These are phyloP conservation scores for Puccinia triticina DNA, from an alignment of 1,284 basidiomycete species.

Conservation along the genomic window DNA sequence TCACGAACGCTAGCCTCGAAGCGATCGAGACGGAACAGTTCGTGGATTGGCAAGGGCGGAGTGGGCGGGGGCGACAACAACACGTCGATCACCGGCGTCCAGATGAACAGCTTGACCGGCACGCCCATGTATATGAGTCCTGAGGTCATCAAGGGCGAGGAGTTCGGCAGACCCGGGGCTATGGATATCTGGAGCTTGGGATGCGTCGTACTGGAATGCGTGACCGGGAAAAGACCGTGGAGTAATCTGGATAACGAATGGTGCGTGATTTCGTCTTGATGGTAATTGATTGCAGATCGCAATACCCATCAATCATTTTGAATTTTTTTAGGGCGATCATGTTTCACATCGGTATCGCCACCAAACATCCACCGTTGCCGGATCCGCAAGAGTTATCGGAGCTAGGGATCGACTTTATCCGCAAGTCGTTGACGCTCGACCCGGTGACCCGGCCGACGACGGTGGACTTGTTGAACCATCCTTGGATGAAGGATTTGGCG, in stretches of 20 bases:
- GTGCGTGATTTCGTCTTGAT: slow-evolving; percentile 64
- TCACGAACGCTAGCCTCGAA: slow-evolving; percentile 75
- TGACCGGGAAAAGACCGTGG: slow-evolving; percentile 96
- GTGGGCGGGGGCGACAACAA: slow-evolving; percentile 57
- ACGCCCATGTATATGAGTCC: slow-evolving; percentile 99
- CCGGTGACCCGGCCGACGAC: slow-evolving; percentile 82
- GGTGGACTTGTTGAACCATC: slow-evolving; percentile 79
- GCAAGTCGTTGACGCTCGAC: slow-evolving; percentile 86
- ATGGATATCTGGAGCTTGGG: slow-evolving; percentile 99
- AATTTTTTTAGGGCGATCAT: slow-evolving; percentile 78
- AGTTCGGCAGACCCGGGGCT: slow-evolving; percentile 78
- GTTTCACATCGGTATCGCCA: slow-evolving; percentile 98
- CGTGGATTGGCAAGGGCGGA: slow-evolving; percentile 52
- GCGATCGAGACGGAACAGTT: slow-evolving; percentile 61
- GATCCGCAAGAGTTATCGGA: slow-evolving; percentile 86
- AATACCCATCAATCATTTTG: neutral
- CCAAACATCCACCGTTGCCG: slow-evolving; percentile 92
- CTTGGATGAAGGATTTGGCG: slow-evolving; percentile 70
- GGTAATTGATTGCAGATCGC: slow-evolving; percentile 2
- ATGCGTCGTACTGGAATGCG: slow-evolving; percentile 93
- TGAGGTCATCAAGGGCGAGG: slow-evolving; percentile 84
- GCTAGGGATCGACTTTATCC: slow-evolving; percentile 90
- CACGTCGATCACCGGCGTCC: slow-evolving; percentile 50
- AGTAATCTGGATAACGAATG: slow-evolving; percentile 99
- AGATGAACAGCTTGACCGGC: slow-evolving; percentile 73